Evolutionary conservation across 2,329 filamentous ascomycete genomes (phyloP), one percentile per base, ranked within the genome.

Genomic region (Hymenoscyphus albidus): DNA sequence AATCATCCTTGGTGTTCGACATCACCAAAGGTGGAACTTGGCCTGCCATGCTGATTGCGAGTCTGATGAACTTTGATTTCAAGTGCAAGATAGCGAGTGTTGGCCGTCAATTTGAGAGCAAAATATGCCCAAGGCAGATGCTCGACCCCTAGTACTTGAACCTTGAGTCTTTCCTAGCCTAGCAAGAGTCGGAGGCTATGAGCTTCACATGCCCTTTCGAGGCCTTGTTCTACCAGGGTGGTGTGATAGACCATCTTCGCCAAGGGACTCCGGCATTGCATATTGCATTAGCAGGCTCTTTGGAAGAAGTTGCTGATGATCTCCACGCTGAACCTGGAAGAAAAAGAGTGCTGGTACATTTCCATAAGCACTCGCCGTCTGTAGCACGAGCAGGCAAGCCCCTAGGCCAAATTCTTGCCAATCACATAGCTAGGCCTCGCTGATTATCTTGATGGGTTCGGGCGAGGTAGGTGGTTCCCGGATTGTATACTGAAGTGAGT

Each of bases 1-100:
- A 67, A 16, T 74, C 72, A 35, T 74, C 73, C 54, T 75, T 75
- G 9, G 70, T 74, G 48, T 71, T 69, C 66, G 72, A 74, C 74
- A 75, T 74, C 14, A 72, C 66, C 18, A 75, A 65, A 42, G 71
- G 59, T 12, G 63, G 39, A 40, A 71, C 61, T 44, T 31, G 5
- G 54, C 61, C 31, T 27, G 65, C 44, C 71, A 72, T 72, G 9
- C 35, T 68, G 62, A 14, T 40, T 54, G 60, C 62, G 27, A 42
- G 57, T 60, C 22, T 32, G 22, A 22, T 56, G 54, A 14, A 31
- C 54, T 56, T 56, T 56, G 54, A n/a, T 56, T 32, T 32, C 22
- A 22, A 56, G n/a, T 31, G 22, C 54, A 35, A 56, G 27, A 22
- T 12, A 35, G 54, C 22, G 31, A 32, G 22, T 56, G 54, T 56